A percentile compares a stretch with the other conserved stretches of the same genome.
phyloP scores from a whole-genome alignment of 225 moss, liverwort and hornwort genomes.

The Rhytidiadelphus loreus region DNA sequence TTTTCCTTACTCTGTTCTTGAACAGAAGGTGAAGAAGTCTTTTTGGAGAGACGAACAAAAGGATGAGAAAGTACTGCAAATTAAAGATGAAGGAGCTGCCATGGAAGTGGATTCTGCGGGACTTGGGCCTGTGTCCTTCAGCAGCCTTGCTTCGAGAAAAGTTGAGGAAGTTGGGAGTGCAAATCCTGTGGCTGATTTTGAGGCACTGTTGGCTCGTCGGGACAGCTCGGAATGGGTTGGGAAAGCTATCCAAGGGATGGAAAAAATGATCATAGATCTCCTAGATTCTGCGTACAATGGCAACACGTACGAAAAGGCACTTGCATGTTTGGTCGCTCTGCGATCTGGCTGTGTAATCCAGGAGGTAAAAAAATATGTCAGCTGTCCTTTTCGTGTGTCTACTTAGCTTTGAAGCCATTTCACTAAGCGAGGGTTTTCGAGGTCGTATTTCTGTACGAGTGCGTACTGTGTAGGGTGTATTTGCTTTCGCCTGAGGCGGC shows the following conservation, averaged over 20 bases:
- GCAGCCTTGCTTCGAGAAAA: slow-evolving; percentile 57
- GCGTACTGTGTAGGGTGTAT: neutral
- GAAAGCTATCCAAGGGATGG: slow-evolving; percentile 77
- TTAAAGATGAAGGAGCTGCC: slow-evolving; percentile 38
- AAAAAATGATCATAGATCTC: slow-evolving; percentile 74
- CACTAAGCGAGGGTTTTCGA: neutral
- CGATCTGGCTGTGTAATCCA: slow-evolving; percentile 80
- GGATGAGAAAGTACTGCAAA: slow-evolving; percentile 31
- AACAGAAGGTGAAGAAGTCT: slow-evolving; percentile 54
- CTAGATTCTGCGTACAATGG: slow-evolving; percentile 82
- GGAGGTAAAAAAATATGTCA: slow-evolving; percentile 28
- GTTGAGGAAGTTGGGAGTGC: slow-evolving; percentile 69
- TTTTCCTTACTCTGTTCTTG: neutral
- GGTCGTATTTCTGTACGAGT: neutral
- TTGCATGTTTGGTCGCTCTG: slow-evolving; percentile 68
- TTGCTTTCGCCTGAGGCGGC: neutral
- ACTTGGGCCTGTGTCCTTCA: slow-evolving; percentile 56
- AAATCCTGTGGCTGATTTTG: slow-evolving; percentile 83
- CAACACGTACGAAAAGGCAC: slow-evolving; percentile 78
- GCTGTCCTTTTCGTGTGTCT: neutral
- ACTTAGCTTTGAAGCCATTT: neutral
- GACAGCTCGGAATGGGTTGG: slow-evolving; percentile 76
- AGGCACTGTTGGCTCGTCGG: slow-evolving; percentile 76
- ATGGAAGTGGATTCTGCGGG: slow-evolving; percentile 44
- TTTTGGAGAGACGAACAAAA: slow-evolving; percentile 73